Base-by-base conservation (phyloP, 2,329 filamentous ascomycete species). In the Fusarium pseudocircinatum region DNA sequence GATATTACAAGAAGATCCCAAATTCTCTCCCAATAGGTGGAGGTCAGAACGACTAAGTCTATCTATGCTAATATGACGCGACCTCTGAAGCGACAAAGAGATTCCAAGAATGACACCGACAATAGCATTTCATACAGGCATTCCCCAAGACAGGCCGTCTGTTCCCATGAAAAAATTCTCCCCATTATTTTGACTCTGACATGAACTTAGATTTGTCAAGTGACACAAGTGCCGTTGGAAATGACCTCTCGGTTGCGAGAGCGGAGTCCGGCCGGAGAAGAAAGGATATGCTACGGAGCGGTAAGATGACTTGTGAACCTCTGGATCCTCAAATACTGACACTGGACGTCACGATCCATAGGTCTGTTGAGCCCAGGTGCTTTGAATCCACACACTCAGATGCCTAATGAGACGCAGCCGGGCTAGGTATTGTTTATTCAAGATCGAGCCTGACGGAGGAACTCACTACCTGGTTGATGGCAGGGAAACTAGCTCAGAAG, bases 271-370 rank as follows among this genome's bases (percentile, higher is more conserved):
- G 8, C n/a, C n/a, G n/a, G n/a, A 5, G 46, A 26, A 1, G 20
- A 44, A 16, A 26, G 5, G 0, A 66, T 43, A 15, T 67, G 64
- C 2, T 67, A 67, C 0, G 64, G 64, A 36, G 40, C 64, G 14
- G 61, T 34, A 24, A 37, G 44, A n/a, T 26, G 1, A 5, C 2
- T 18, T 14, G 7, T 1, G 14, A n/a, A n/a, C 7, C 2, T 1
- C 22, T 0, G 2, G 2, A 18, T 3, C 2, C 0, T 12, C 4
- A 14, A 18, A 15, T 12, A 2, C 22, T 30, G 4, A 34, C 6
- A 12, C 3, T 28, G 15, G 16, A 16, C 4, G 2, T 67, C 4
- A 46, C 11, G 0, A 22, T 9, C 7, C 3, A 7, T 7, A 67
- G 64, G 15, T 67, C 3, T 49, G 30, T 9, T 36, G 37, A 16